Evolutionary conservation across 176 grass and related monocot genomes (phyloP).

Genomic region (Musa beccarii): DNA sequence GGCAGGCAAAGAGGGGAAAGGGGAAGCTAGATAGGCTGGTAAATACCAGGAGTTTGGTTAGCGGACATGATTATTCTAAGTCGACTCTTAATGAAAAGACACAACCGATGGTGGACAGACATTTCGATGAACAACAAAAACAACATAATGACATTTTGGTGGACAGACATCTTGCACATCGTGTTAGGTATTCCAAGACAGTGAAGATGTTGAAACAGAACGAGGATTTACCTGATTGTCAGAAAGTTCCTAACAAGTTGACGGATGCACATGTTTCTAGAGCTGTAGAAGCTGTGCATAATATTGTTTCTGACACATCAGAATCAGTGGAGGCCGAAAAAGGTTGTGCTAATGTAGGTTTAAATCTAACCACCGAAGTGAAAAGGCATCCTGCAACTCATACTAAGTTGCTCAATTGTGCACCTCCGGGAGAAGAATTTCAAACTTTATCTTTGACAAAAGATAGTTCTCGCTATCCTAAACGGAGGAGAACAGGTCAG

Average conservation of each 20-base stretch:
- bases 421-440: conserved; percentile 13
- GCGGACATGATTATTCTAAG: not conserved
- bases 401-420: not conserved
- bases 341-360: conserved; percentile 17
- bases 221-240: not conserved
- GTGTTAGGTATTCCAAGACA: conserved; percentile 13
- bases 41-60: not conserved
- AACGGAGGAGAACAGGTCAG: conserved; percentile 39
- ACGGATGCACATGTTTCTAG: not conserved
- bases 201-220: conserved; percentile 1
- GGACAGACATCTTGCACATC: not conserved
- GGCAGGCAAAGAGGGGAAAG: not conserved
- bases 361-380: conserved; percentile 15
- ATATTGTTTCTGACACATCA: not conserved
- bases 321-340: not conserved
- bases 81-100: not conserved
- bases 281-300: not conserved
- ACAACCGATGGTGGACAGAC: not conserved
- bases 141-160: not conserved
- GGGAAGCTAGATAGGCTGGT: not conserved
- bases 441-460: conserved; percentile 18
- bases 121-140: not conserved
- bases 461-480: conserved; percentile 35
- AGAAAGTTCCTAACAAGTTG: not conserved
- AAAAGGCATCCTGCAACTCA: conserved; percentile 14